phyloP scores from a whole-genome alignment of 1,139 yeast species.

The Geotrichum phurueaensis region DNA sequence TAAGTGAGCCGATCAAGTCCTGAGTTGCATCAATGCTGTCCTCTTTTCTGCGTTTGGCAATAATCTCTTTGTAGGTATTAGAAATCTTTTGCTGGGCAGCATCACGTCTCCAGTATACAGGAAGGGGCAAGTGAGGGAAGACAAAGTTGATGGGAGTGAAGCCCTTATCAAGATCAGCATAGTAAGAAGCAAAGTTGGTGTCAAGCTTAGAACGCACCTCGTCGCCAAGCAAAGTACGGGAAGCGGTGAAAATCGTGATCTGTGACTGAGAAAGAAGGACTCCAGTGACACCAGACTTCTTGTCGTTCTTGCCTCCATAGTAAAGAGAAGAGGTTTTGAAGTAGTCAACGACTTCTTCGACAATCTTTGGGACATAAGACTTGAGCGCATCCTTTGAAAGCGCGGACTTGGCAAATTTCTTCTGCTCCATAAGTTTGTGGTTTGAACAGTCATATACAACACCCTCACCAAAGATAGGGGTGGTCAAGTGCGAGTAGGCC shows the following conservation, averaged over 20 bases:
- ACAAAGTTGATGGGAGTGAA: constrained; percentile 95
- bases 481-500: constrained; percentile 89
- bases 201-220: constrained; percentile 83
- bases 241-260: constrained; percentile 92
- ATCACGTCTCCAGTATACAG: constrained; percentile 79
- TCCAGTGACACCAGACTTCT: constrained; percentile 50
- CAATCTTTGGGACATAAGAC: constrained; percentile 80
- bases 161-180: constrained; percentile 91
- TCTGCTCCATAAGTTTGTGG: constrained; percentile 90
- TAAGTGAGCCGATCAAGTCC: constrained; percentile 83
- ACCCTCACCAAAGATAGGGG: constrained; percentile 98
- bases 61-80: constrained; percentile 70
- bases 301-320: constrained; percentile 31
- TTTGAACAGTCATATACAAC: constrained; percentile 96
- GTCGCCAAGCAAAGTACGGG: constrained; percentile 83
- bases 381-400: constrained; percentile 80
- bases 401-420: constrained; percentile 90
- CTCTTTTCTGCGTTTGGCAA: constrained; percentile 58
- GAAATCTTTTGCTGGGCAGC: constrained; percentile 79
- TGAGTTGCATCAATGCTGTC: constrained; percentile 72
- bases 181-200: constrained; percentile 75
- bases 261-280: constrained; percentile 89
- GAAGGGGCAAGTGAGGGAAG: constrained; percentile 88
- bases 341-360: constrained; percentile 67
- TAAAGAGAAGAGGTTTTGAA: constrained; percentile 47